phyloP scores from a whole-genome alignment of 257 asterid species.

The Ajuga chamaepitys region DNA sequence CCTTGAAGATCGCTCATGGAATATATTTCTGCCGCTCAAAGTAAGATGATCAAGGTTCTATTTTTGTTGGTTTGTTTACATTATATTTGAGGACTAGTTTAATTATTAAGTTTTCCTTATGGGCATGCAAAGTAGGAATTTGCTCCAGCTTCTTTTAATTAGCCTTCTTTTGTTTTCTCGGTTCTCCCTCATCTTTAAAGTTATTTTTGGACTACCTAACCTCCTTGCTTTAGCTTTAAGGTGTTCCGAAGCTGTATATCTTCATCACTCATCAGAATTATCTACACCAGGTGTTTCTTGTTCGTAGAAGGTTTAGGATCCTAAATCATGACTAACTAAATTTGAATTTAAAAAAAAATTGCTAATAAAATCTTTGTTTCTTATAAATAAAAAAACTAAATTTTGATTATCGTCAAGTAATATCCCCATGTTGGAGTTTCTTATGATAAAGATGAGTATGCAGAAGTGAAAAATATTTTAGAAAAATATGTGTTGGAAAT shows the following conservation, averaged over 20 bases:
- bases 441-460: background rate
- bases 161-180: background rate
- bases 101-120: conserved; percentile 1
- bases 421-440: background rate
- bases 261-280: background rate
- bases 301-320: background rate
- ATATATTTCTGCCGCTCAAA: conserved; percentile 54
- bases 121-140: background rate
- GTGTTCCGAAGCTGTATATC: background rate
- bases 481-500: background rate
- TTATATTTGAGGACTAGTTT: conserved; percentile 1
- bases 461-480: background rate
- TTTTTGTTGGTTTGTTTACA: conserved; percentile 1
- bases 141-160: background rate
- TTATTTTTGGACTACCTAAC: background rate
- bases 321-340: background rate
- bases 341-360: background rate
- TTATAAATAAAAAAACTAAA: too few species aligned
- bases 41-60: conserved; percentile 27
- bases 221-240: background rate
- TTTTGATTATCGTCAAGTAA: too few species aligned
- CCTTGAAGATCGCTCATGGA: conserved; percentile 49
- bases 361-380: too few species aligned
- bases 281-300: background rate
- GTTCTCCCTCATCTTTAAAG: conserved; percentile 2